phyloP scores from a whole-genome alignment of 805 yeast species.

The Nakazawaea wyomingensis region DNA sequence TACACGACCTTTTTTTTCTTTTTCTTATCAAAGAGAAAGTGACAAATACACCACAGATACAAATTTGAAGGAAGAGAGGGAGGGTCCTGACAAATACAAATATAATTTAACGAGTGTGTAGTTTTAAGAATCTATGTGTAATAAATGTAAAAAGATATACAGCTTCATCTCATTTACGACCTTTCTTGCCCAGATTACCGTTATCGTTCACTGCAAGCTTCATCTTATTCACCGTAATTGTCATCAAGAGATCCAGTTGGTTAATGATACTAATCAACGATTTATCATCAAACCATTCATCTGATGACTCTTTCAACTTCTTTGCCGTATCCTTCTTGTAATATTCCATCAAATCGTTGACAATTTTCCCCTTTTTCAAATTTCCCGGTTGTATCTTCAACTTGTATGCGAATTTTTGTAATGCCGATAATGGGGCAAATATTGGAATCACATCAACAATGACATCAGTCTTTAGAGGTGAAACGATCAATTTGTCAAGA shows the following conservation, averaged over 20 bases:
- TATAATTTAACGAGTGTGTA: no score
- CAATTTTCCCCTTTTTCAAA: slow-evolving; percentile 83
- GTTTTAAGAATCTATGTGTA: neutral
- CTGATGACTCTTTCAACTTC: slow-evolving; percentile 14
- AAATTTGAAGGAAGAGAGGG: no score
- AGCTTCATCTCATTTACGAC: slow-evolving; percentile 11
- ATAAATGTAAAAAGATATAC: neutral
- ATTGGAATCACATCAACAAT: slow-evolving; percentile 69
- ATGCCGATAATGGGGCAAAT: slow-evolving; percentile 89
- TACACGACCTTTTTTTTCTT: no score
- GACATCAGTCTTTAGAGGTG: slow-evolving; percentile 44
- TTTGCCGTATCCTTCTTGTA: slow-evolving; percentile 22
- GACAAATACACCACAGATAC: no score
- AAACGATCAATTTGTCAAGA: slow-evolving; percentile 29
- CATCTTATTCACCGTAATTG: slow-evolving; percentile 67
- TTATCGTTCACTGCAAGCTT: slow-evolving; percentile 40
- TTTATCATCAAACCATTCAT: slow-evolving; percentile 69
- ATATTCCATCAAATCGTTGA: slow-evolving; percentile 59
- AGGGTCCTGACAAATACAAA: no score
- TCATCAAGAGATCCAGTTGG: slow-evolving; percentile 60
- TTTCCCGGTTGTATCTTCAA: slow-evolving; percentile 77
- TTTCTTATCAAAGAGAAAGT: no score
- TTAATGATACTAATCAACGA: slow-evolving; percentile 50
- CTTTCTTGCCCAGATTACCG: slow-evolving; percentile 20
- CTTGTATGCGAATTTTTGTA: slow-evolving; percentile 71